These are phyloP conservation scores for Avicennia marina DNA, from an alignment of 257 asterid genomes.

Conservation along the genomic window DNA sequence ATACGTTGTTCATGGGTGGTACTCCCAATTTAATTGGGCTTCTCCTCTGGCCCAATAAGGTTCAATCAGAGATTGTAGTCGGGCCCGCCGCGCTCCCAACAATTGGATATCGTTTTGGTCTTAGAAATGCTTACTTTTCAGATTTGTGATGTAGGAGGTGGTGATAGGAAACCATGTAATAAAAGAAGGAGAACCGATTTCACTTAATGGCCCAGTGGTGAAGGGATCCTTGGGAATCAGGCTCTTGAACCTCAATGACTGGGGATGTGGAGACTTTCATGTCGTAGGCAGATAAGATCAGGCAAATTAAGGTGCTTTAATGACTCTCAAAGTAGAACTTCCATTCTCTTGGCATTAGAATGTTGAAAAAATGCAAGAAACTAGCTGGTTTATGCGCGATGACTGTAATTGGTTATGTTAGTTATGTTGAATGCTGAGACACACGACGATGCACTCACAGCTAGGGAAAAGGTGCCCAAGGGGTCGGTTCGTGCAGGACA, in stretches of 20 bases:
- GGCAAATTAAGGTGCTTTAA: constrained; percentile 63
- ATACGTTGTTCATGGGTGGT: too few relatives aligned
- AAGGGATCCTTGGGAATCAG: constrained; percentile 81
- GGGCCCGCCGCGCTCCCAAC: neutral
- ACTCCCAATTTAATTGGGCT: too few relatives aligned
- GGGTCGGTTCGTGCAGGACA: constrained; percentile 88
- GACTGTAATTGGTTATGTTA: constrained; percentile 71
- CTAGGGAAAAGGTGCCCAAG: constrained; percentile 88
- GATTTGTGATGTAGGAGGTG: constrained; percentile 41
- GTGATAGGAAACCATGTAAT: constrained; percentile 40
- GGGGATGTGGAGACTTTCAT: constrained; percentile 73
- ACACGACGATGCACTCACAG: constrained; percentile 87
- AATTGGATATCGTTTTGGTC: constrained; percentile 18
- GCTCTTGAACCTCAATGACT: constrained; percentile 71
- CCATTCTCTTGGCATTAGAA: too few relatives aligned
- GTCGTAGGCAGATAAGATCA: constrained; percentile 80
- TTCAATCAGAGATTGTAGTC: too few relatives aligned
- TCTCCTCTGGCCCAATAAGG: too few relatives aligned
- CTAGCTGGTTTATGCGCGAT: neutral
- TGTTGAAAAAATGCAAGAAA: too few relatives aligned
- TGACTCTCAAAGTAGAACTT: neutral
- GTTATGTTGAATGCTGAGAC: constrained; percentile 99
- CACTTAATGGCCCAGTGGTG: constrained; percentile 89
- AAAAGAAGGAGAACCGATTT: constrained; percentile 84
- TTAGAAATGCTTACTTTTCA: constrained; percentile 4